Evolutionary conservation across 2,329 filamentous ascomycete species (phyloP).

Genomic region (Colletotrichum cuscutae): DNA sequence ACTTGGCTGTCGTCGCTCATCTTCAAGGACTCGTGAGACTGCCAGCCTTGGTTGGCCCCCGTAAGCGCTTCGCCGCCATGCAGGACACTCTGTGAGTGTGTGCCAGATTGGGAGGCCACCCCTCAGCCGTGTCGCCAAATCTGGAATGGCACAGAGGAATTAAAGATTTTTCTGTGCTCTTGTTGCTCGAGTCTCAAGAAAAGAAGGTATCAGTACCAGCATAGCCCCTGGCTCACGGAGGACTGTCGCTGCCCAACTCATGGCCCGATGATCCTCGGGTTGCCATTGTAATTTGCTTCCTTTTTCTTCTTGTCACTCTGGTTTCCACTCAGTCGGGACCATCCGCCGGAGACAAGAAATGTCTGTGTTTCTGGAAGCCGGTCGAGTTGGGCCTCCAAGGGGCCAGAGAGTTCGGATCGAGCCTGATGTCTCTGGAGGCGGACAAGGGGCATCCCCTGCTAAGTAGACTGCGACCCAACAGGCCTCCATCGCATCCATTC

Average conservation of each 20-base stretch:
- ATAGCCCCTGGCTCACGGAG: constrained; percentile 20
- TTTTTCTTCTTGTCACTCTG: constrained; percentile 11
- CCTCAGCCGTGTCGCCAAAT: not conserved
- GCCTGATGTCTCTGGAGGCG: constrained; percentile 16
- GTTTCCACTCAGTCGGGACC: constrained; percentile 20
- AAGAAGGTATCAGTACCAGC: not conserved
- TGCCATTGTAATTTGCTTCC: constrained; percentile 17
- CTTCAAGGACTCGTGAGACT: not conserved
- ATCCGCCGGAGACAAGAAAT: constrained; percentile 8
- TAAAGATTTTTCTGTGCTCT: not conserved
- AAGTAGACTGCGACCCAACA: constrained; percentile 13
- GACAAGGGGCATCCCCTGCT: constrained; percentile 19
- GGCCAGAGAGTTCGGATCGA: constrained; percentile 27
- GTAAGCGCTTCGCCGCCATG: constrained; percentile 23
- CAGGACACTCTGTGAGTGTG: not conserved
- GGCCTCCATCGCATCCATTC: constrained; percentile 2
- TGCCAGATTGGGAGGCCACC: not conserved
- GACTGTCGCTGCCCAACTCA: constrained; percentile 29
- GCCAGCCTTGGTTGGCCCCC: constrained; percentile 26
- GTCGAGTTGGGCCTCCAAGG: constrained; percentile 11
- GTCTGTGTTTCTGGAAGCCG: constrained; percentile 16
- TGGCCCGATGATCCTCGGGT: constrained; percentile 22
- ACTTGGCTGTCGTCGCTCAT: not conserved
- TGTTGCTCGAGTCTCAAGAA: not conserved
- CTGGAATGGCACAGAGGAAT: not conserved